These are phyloP conservation scores for Penicillium pulvis DNA, from an alignment of 495 filamentous ascomycete species.

Conservation along the genomic window DNA sequence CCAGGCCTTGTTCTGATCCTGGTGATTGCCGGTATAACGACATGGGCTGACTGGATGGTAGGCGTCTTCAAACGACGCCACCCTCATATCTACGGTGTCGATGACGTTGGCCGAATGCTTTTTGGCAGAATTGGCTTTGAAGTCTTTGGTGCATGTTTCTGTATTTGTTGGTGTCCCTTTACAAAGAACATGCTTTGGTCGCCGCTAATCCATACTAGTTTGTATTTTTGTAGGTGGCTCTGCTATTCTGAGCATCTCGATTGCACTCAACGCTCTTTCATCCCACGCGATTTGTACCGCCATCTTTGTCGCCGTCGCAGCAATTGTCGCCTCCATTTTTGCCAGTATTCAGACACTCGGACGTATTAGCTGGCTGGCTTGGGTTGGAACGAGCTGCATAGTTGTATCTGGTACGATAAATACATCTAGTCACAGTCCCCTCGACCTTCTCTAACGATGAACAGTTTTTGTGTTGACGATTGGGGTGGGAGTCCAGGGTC, in stretches of 20 bases:
- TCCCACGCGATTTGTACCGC: constrained; percentile 64
- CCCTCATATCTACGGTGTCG: constrained; percentile 66
- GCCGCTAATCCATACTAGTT: no score
- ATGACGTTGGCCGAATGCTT: constrained; percentile 66
- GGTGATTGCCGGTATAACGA: constrained; percentile 59
- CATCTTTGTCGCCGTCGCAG: constrained; percentile 39
- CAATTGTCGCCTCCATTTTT: constrained; percentile 32
- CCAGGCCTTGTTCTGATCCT: constrained; percentile 52
- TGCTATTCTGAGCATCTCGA: constrained; percentile 66
- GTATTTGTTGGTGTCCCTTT: constrained; percentile 28
- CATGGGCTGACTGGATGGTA: constrained; percentile 73
- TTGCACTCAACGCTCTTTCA: constrained; percentile 67
- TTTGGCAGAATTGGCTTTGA: constrained; percentile 61
- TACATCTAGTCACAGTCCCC: no score
- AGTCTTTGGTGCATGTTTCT: constrained; percentile 58
- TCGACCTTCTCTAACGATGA: constrained; percentile 8
- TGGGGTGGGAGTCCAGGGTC: constrained; percentile 57
- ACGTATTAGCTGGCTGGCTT: constrained; percentile 39
- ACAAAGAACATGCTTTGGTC: no score
- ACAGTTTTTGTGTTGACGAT: constrained; percentile 72
- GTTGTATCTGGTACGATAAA: constrained; percentile 38
- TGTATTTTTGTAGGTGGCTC: constrained; percentile 43
- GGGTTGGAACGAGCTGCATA: constrained; percentile 39
- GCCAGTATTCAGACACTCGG: constrained; percentile 42
- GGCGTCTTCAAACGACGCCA: constrained; percentile 69